Percentiles rank a stretch among this genome's conserved stretches.
Conservation (phyloP, 257 asterid genomes). For the Forsythia suspensa region DNA sequence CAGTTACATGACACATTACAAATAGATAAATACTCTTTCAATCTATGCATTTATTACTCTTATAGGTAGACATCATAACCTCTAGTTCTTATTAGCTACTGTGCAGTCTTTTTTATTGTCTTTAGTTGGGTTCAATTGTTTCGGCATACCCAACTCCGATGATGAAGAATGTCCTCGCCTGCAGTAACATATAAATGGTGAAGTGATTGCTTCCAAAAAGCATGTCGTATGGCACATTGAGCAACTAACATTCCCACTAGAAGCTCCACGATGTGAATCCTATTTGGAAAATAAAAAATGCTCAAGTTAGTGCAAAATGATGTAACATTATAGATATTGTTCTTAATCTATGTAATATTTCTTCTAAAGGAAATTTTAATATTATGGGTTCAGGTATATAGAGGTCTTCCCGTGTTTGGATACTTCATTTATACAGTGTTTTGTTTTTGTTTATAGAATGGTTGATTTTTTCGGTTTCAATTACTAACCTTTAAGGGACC, state of each 20-base stretch:
- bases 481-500: not conserved
- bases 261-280: constrained; percentile 33
- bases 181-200: constrained; percentile 34
- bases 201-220: constrained; percentile 26
- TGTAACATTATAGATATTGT: not conserved
- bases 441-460: not conserved
- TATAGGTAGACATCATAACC: too few species aligned
- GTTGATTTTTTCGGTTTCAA: not conserved
- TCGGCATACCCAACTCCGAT: constrained; percentile 37
- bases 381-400: not conserved
- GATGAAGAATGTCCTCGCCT: constrained; percentile 30
- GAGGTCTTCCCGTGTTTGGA: not conserved
- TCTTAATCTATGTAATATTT: not conserved
- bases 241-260: constrained; percentile 25
- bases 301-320: too few species aligned
- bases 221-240: too few species aligned
- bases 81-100: too few species aligned
- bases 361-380: not conserved
- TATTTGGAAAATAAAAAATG: not conserved
- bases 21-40: too few species aligned
- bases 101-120: not conserved
- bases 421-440: too few species aligned
- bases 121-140: constrained; percentile 27
- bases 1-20: too few species aligned
- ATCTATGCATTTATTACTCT: too few species aligned